Percentiles rank a stretch among this genome's conserved stretches.
These are phyloP conservation scores for Blastobotrys elegans DNA, from an alignment of 1,139 yeast species.

Conservation along the genomic window DNA sequence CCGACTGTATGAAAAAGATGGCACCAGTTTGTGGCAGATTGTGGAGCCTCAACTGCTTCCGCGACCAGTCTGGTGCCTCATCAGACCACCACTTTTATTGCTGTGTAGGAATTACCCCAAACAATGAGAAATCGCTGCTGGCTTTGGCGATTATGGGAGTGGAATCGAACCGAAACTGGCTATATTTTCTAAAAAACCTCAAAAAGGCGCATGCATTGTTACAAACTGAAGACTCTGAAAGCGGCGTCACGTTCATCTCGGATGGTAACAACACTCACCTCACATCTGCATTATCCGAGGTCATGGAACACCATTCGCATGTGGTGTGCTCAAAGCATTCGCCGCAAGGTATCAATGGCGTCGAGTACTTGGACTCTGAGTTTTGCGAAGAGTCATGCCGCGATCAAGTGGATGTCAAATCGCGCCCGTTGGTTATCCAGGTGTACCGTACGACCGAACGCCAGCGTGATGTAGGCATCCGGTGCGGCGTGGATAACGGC, in stretches of 20 bases:
- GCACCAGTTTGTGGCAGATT: neutral
- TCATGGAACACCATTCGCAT: neutral
- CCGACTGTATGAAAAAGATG: conserved; percentile 6
- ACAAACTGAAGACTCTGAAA: neutral
- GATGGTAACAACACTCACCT: conserved; percentile 2
- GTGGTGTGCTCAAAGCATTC: conserved; percentile 1
- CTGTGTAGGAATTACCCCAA: conserved; percentile 1
- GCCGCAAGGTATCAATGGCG: neutral
- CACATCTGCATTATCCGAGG: neutral
- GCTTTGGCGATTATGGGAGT: conserved; percentile 7
- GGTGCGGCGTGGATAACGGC: neutral
- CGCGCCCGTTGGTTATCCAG: conserved; percentile 5
- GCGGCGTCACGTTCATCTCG: neutral
- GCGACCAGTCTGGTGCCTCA: neutral
- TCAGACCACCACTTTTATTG: neutral
- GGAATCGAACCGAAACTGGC: conserved; percentile 4
- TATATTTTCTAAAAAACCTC: conserved; percentile 2
- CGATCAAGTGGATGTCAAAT: neutral
- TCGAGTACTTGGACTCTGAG: neutral
- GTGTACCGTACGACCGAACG: conserved; percentile 7
- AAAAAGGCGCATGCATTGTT: neutral
- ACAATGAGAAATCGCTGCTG: conserved; percentile 2
- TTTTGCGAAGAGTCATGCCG: conserved; percentile 5
- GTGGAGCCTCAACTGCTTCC: conserved; percentile 6
- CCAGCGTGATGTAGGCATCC: conserved; percentile 8